Base-by-base conservation (phyloP, 2,329 filamentous ascomycete genomes). In the Microsporum canis region DNA sequence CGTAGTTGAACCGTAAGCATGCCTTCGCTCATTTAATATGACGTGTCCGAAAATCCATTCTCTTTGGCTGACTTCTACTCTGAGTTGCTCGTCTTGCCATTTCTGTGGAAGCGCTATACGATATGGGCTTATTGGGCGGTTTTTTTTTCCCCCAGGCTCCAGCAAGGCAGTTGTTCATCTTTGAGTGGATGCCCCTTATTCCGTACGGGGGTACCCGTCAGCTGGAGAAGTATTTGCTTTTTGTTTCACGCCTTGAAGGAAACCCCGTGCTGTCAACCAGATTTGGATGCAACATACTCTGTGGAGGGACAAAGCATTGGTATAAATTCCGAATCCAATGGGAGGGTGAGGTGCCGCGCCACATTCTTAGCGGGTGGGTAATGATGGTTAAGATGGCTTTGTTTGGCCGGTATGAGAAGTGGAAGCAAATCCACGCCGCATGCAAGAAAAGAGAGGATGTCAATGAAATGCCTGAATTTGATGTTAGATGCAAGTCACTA, bases 121-220 rank as follows among this genome's bases (percentile, higher is more conserved):
- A 23, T 23, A 14, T 43, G n/a, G 39, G 39, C 4, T 47, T 47
- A 47, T 47, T 5, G 4, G 43, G 43, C 29, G 51, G 14, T 55
- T 38, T 7, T 31, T 55, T 33, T 34, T 55, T 55, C 33, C 17
- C 17, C 17, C 31, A 31, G 45, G 45, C 29, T 5, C 7, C 45
- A 36, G n/a, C 3, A n/a, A 10, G 51, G 51, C 51, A 31, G 51
- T 36, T 23, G 51, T 12, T 36, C 10, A 34, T 55, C 7, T 12
- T 12, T 55, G n/a, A 55, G 31, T 55, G 45, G 45, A 51, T 27
- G 27, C 45, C 27, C 45, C 23, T 51, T 51, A 12, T 23, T 55
- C 31, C 14, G 51, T 55, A 55, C 31, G 51, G 51, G 51, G 51
- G 51, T 55, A 55, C 51, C 51, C 51, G 51, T 55, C 33, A 55